Base-by-base conservation (phyloP, 176 grass and related monocot species). In the Avena atlantica region DNA sequence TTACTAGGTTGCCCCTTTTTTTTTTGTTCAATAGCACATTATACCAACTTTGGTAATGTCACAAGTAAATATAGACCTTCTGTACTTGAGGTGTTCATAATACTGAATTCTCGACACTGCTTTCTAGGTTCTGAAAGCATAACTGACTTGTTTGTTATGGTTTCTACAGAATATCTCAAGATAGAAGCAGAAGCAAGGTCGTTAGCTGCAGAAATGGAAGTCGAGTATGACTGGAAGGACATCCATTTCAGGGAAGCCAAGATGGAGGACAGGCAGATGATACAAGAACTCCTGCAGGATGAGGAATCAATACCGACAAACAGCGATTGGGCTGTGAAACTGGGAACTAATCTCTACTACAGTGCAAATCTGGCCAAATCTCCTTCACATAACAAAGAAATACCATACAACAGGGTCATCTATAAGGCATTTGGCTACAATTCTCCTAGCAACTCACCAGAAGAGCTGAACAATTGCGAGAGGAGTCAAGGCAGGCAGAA, bases 261-360 rank as follows among this genome's bases (percentile, higher is more conserved):
- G 5, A 84, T 89, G 50, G 71, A 89, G 82, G 93, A 96, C 69
- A 88, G 87, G 83, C 60, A 89, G 78, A 94, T 82, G 64, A 93
- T 96, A 21, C 83, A 80, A 67, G 83, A 84, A 62, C 87, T 88
- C 55, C 44, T 94, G 76, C 76, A 74, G 48, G 96, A 98, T 86
- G 92, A 96, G 88, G 96, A 94, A 81, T 72, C 79, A 12, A 86
- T 98, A 63, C 96, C 93, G 37, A 88, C 90, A 90, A 91, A 84
- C 57, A 79, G 83, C 83, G 96, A 98, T 80, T 98, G 96, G 96
- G 87, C 96, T 76, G 96, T 94, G n/a, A 98, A 98, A 70, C 81
- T 98, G 88, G 93, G 96, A 62, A 88, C 91, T n/a, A 98, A 98
- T 85, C 85, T 98, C 68, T 98, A 98, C 83, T 96, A 94, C 79